Conservation (phyloP, 768 basidiomycete species). For the Erythrobasidium yunnanense region DNA sequence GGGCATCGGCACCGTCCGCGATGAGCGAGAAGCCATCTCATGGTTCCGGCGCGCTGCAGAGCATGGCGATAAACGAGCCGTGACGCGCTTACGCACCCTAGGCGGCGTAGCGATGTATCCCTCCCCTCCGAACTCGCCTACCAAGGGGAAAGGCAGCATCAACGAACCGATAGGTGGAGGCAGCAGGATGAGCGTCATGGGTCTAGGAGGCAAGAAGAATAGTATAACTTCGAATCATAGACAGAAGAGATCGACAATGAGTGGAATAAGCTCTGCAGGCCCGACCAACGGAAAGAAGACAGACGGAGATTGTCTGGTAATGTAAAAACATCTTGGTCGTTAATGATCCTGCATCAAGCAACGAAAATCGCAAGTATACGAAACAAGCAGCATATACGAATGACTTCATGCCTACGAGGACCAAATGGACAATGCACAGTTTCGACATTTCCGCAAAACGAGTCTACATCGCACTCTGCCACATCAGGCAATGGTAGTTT, state of each 20-base stretch:
- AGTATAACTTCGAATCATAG: too few species aligned
- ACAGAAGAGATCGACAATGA: too few species aligned
- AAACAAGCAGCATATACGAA: too few species aligned
- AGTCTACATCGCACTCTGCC: too few species aligned
- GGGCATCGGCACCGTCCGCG: constrained; percentile 67
- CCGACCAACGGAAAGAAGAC: not conserved
- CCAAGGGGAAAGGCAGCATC: not conserved
- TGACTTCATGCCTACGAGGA: too few species aligned
- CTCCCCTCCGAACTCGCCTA: not conserved
- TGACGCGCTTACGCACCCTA: constrained; percentile 53
- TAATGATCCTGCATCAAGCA: too few species aligned
- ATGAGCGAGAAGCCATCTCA: constrained; percentile 56
- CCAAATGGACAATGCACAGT: too few species aligned
- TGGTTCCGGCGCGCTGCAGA: constrained; percentile 89
- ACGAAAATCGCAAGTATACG: too few species aligned
- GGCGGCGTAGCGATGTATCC: not conserved
- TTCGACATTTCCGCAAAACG: too few species aligned
- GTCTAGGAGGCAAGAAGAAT: not conserved
- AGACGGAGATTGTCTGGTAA: constrained; percentile 11
- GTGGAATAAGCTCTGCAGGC: too few species aligned
- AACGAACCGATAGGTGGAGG: not conserved
- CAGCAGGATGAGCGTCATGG: not conserved
- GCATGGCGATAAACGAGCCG: constrained; percentile 83
- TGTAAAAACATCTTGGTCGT: too few species aligned
- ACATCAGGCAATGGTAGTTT: too few species aligned